These are phyloP conservation scores for Saturnispora galanensis DNA, from an alignment of 805 yeast genomes.

Conservation along the genomic window DNA sequence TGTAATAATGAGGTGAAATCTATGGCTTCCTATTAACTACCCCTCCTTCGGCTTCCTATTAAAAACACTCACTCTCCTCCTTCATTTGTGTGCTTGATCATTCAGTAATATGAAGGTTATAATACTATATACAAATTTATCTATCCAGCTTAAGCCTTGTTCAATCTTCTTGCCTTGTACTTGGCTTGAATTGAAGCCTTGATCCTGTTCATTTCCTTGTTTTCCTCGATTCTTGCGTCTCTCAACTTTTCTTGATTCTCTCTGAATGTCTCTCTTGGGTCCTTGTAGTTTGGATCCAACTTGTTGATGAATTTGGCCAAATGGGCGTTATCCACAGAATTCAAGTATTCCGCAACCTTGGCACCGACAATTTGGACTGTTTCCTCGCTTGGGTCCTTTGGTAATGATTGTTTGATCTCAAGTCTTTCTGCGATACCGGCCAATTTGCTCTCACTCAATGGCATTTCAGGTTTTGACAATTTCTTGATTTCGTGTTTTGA, in stretches of 20 bases:
- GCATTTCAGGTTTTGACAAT: slow-evolving; percentile 68
- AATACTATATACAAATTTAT: too few species aligned
- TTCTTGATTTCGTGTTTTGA: slow-evolving; percentile 53
- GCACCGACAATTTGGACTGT: slow-evolving; percentile 38
- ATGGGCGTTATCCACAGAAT: slow-evolving; percentile 23
- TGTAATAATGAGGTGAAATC: too few species aligned
- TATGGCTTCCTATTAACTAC: too few species aligned
- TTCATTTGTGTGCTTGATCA: too few species aligned
- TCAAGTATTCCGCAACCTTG: slow-evolving; percentile 29
- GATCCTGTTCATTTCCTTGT: slow-evolving; percentile 16
- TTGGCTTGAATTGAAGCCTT: slow-evolving; percentile 13
- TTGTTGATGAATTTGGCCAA: slow-evolving; percentile 23
- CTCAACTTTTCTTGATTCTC: slow-evolving; percentile 14
- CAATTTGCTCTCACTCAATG: slow-evolving; percentile 52
- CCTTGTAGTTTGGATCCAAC: slow-evolving; percentile 18
- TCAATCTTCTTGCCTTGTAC: slow-evolving; percentile 16
- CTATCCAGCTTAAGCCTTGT: slow-evolving; percentile 2
- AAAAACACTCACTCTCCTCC: too few species aligned
- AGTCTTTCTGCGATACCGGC: slow-evolving; percentile 49
- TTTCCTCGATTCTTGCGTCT: slow-evolving; percentile 17
- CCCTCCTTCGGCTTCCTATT: too few species aligned
- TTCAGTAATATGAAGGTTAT: too few species aligned
- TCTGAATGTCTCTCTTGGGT: slow-evolving; percentile 14
- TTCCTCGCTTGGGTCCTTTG: slow-evolving; percentile 31
- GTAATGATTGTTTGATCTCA: slow-evolving; percentile 33